These are phyloP conservation scores for Leccinum ochraceum DNA, from an alignment of 768 basidiomycete species.

Conservation along the genomic window DNA sequence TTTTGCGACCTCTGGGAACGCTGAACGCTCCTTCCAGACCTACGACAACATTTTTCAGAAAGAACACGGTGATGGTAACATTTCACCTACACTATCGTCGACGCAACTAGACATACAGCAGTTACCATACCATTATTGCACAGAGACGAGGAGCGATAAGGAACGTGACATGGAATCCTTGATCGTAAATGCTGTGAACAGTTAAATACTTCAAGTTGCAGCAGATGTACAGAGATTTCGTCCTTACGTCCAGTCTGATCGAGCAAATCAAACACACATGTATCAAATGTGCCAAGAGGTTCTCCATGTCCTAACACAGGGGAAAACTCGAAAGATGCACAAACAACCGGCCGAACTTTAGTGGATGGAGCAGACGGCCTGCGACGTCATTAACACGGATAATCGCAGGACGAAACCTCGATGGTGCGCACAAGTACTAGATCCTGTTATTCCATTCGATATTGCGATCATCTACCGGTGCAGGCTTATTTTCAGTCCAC, in stretches of 20 bases:
- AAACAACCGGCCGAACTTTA: background rate
- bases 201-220: background rate
- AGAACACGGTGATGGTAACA: background rate
- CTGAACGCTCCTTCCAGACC: background rate
- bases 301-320: constrained; percentile 7
- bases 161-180: background rate
- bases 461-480: too few relatives aligned
- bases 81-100: background rate
- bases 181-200: background rate
- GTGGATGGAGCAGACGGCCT: background rate
- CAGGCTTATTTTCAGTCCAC: too few relatives aligned
- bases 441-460: background rate
- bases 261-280: background rate
- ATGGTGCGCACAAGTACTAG: background rate
- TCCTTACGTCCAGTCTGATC: background rate
- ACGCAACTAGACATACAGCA: background rate
- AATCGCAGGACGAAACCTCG: background rate
- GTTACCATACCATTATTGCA: background rate
- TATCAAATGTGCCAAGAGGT: background rate
- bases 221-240: background rate
- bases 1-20: too few relatives aligned
- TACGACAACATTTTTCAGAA: background rate
- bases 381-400: background rate
- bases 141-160: background rate
- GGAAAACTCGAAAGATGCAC: constrained; percentile 6